These are phyloP conservation scores for Euryodendron excelsum DNA, from an alignment of 148 eudicot species.

Conservation along the genomic window DNA sequence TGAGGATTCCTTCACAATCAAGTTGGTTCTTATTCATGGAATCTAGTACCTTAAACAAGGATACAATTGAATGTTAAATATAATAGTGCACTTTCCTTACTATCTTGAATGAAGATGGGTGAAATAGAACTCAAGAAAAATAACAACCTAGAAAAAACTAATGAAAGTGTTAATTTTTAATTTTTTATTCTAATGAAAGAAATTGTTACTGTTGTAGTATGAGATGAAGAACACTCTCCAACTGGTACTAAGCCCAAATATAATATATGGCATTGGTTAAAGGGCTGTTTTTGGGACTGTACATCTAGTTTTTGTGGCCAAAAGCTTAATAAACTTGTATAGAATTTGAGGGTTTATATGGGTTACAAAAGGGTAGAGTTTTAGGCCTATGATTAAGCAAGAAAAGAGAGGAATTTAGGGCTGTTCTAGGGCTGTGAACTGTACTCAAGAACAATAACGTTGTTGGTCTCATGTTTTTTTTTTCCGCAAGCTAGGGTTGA, in stretches of 20 bases:
- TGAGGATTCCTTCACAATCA: constrained; percentile 56
- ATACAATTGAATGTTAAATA: constrained; percentile 1
- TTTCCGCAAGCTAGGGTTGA: background rate
- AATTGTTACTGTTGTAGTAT: background rate
- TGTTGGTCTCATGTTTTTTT: background rate
- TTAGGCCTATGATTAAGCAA: background rate
- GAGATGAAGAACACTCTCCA: background rate
- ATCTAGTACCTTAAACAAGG: background rate
- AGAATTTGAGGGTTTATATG: too few species aligned
- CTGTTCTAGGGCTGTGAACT: background rate
- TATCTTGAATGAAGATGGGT: background rate
- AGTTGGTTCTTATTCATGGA: constrained; percentile 39
- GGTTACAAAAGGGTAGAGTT: background rate
- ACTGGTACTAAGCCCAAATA: background rate
- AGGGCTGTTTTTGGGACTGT: background rate
- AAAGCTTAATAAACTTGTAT: too few species aligned
- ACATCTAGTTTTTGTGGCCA: too few species aligned
- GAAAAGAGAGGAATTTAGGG: background rate
- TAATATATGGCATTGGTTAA: background rate
- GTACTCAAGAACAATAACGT: background rate
- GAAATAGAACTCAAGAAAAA: background rate
- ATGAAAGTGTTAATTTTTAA: background rate
- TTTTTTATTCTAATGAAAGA: background rate
- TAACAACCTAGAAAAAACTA: background rate
- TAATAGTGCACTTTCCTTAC: background rate